Percentiles rank a stretch among this genome's conserved stretches.
Evolutionary conservation across 73 alveolate genomes (phyloP).

Genomic region (Stentor roeselii): DNA sequence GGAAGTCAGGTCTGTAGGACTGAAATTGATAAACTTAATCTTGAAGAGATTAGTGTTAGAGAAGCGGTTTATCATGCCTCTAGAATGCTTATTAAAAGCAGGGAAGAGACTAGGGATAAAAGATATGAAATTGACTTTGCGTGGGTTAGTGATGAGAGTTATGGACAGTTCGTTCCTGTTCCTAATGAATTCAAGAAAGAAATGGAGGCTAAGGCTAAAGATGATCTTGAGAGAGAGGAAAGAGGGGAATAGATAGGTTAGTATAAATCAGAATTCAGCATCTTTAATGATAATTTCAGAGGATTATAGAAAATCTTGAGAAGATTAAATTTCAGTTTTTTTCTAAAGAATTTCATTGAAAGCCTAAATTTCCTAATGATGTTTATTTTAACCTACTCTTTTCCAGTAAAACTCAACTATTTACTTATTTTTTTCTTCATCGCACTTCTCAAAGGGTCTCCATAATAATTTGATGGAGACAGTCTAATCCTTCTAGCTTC

Average conservation of each 20-base stretch:
- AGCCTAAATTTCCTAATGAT: no score
- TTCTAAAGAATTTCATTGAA: no score
- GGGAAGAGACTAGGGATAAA: constrained; percentile 76
- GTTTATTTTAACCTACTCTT: no score
- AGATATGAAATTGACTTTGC: constrained; percentile 65
- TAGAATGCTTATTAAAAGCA: constrained; percentile 51
- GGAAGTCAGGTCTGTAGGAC: constrained; percentile 88
- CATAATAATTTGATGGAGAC: no score
- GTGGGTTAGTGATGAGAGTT: constrained; percentile 47
- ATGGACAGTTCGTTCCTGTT: constrained; percentile 10
- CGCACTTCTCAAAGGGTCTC: no score
- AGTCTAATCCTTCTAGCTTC: no score
- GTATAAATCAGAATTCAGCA: no score
- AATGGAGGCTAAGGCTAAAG: constrained; percentile 22
- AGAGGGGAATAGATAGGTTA: constrained; percentile 16
- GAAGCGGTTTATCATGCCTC: constrained; percentile 70
- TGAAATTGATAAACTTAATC: constrained; percentile 88
- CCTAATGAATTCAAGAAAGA: constrained; percentile 20
- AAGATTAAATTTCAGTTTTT: no score
- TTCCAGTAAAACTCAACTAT: no score
- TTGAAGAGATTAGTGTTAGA: constrained; percentile 59
- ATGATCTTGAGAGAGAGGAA: constrained; percentile 27
- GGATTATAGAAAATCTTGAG: no score
- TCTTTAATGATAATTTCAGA: no score
- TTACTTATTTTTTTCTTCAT: no score